Evolutionary conservation across 1,139 yeast species (phyloP).

Genomic region (Yarrowia galli): DNA sequence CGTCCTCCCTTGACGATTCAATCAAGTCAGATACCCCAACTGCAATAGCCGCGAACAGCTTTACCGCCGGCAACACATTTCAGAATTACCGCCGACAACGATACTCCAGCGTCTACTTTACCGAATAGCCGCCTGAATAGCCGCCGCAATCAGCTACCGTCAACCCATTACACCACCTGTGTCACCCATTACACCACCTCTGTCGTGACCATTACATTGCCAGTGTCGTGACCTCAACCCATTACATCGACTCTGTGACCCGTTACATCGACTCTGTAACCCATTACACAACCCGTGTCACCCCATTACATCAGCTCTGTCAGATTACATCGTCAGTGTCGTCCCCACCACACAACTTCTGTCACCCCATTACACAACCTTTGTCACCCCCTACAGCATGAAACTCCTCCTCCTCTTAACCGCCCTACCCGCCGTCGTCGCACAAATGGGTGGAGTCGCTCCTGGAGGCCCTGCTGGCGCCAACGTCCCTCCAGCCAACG

Average conservation of each 20-base stretch:
- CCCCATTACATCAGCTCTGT: not conserved
- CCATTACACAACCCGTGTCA: no score
- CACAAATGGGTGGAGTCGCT: conserved; percentile 31
- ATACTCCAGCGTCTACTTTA: no score
- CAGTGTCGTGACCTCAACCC: not conserved
- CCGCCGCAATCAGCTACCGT: not conserved
- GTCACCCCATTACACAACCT: not conserved
- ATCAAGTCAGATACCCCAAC: no score
- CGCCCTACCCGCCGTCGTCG: not conserved
- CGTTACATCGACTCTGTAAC: not conserved
- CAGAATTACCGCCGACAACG: no score
- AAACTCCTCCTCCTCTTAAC: not conserved
- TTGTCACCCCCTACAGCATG: not conserved
- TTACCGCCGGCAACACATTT: no score
- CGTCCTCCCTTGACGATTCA: no score
- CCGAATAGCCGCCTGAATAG: no score
- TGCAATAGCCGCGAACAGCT: no score
- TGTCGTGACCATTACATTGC: not conserved
- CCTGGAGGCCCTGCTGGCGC: conserved; percentile 32
- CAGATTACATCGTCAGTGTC: not conserved
- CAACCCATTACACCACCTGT: not conserved
- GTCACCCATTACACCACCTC: not conserved
- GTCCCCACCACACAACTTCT: not conserved
- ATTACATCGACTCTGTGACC: not conserved
- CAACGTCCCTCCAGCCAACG: conserved; percentile 6